Conservation (phyloP, 371 early-diverging fungal genomes). For the Paramicrosporidium saccamoebae region DNA sequence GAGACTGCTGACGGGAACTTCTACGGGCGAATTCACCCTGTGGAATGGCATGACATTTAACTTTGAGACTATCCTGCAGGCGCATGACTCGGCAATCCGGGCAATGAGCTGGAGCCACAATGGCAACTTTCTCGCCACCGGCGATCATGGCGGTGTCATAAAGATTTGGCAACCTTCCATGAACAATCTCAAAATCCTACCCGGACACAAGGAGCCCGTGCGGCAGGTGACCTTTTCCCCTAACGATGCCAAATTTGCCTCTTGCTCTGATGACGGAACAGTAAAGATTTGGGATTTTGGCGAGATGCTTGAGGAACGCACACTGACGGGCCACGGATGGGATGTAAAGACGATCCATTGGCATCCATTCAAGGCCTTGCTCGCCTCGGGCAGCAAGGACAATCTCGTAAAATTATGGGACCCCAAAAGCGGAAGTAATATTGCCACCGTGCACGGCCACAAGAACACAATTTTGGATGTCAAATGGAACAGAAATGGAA, state of each 20-base stretch:
- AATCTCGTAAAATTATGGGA: slow-evolving; percentile 96
- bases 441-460: slow-evolving; percentile 84
- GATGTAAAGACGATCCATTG: slow-evolving; percentile 96
- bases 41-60: slow-evolving; percentile 99
- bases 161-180: slow-evolving; percentile 99
- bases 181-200: slow-evolving; percentile 79
- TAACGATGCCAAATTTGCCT: slow-evolving; percentile 73
- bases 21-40: slow-evolving; percentile 93
- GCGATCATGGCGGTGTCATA: slow-evolving; percentile 77
- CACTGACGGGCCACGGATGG: slow-evolving; percentile 88
- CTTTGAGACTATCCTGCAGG: slow-evolving; percentile 96
- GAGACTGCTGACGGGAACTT: slow-evolving; percentile 81
- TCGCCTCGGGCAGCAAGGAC: slow-evolving; percentile 96
- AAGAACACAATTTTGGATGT: slow-evolving; percentile 79
- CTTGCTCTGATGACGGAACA: slow-evolving; percentile 84
- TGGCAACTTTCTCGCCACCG: slow-evolving; percentile 83
- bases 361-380: slow-evolving; percentile 79
- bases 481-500: slow-evolving; percentile 87
- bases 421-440: slow-evolving; percentile 56
- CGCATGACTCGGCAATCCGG: slow-evolving; percentile 78
- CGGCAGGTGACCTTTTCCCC: slow-evolving; percentile 61
- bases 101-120: slow-evolving; percentile 94
- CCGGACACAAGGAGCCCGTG: slow-evolving; percentile 75
- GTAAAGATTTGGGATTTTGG: slow-evolving; percentile 93
- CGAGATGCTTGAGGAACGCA: slow-evolving; percentile 47